phyloP scores from a whole-genome alignment of 768 basidiomycete genomes.

The Leccinum obscurum region DNA sequence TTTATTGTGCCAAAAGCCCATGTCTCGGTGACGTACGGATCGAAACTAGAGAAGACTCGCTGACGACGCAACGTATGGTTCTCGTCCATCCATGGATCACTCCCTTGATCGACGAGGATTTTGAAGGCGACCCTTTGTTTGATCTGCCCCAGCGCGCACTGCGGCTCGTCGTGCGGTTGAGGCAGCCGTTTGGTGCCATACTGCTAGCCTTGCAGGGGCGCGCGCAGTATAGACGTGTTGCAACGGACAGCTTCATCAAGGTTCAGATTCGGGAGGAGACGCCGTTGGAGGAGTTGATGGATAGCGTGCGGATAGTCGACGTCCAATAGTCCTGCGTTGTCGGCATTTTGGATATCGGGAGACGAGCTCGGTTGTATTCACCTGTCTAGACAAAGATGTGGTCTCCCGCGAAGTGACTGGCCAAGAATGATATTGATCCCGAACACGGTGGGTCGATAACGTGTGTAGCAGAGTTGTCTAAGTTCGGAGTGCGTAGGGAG shows the following conservation, averaged over 20 bases:
- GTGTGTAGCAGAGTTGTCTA: too few relatives aligned
- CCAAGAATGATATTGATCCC: too few relatives aligned
- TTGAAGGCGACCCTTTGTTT: not conserved
- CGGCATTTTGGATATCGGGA: too few relatives aligned
- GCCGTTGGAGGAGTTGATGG: too few relatives aligned
- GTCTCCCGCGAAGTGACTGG: too few relatives aligned
- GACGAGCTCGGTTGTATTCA: too few relatives aligned
- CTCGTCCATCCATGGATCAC: not conserved
- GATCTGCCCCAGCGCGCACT: not conserved
- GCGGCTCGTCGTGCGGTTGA: not conserved
- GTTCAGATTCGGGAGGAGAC: too few relatives aligned
- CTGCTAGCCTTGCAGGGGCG: not conserved
- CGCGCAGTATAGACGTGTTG: not conserved
- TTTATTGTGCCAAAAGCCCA: not conserved
- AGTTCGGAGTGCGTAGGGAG: too few relatives aligned
- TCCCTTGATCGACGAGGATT: not conserved
- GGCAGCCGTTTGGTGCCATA: not conserved
- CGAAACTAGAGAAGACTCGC: not conserved
- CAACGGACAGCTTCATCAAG: not conserved
- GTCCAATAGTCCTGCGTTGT: too few relatives aligned
- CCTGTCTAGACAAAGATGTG: too few relatives aligned
- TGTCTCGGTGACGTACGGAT: not conserved
- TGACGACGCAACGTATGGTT: not conserved
- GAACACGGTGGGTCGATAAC: too few relatives aligned
- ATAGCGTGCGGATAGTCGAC: too few relatives aligned